These are phyloP conservation scores for Penicillium sp. DNA, from an alignment of 2,329 filamentous ascomycete genomes.

Conservation along the genomic window DNA sequence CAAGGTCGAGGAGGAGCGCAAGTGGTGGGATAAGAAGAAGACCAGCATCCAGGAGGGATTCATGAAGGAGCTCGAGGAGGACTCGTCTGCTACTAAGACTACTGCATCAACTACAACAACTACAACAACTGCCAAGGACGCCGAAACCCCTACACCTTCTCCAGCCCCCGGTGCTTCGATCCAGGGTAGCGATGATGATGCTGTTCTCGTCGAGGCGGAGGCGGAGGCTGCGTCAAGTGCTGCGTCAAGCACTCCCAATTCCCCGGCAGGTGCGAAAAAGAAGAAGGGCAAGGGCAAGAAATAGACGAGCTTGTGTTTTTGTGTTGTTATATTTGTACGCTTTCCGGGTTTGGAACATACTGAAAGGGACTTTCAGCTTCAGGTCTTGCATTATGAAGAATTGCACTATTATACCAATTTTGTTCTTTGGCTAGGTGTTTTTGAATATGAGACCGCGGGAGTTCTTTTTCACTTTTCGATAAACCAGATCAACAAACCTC, in stretches of 20 bases:
- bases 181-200: slow-evolving; percentile 66
- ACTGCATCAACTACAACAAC: not conserved
- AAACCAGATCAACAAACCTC: not conserved
- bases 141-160: slow-evolving; percentile 25
- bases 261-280: slow-evolving; percentile 29
- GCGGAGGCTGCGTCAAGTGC: slow-evolving; percentile 22
- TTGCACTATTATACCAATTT: slow-evolving; percentile 4
- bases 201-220: slow-evolving; percentile 73
- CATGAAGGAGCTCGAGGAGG: slow-evolving; percentile 73
- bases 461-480: not conserved
- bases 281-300: slow-evolving; percentile 53
- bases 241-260: slow-evolving; percentile 34
- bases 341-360: slow-evolving; percentile 2
- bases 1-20: slow-evolving; percentile 72
- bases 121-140: slow-evolving; percentile 13
- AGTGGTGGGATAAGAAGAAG: slow-evolving; percentile 89
- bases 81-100: slow-evolving; percentile 14
- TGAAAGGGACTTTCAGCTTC: not conserved
- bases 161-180: slow-evolving; percentile 36
- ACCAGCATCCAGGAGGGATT: slow-evolving; percentile 73
- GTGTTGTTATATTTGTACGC: slow-evolving; percentile 5
- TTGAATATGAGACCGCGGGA: not conserved
- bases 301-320: slow-evolving; percentile 26
- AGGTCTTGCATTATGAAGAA: not conserved
- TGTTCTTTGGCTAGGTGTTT: not conserved